A percentile compares a stretch with the other conserved stretches of the same genome.
These are phyloP conservation scores for Tulasnella sp. DNA, from an alignment of 768 basidiomycete genomes.

Conservation along the genomic window DNA sequence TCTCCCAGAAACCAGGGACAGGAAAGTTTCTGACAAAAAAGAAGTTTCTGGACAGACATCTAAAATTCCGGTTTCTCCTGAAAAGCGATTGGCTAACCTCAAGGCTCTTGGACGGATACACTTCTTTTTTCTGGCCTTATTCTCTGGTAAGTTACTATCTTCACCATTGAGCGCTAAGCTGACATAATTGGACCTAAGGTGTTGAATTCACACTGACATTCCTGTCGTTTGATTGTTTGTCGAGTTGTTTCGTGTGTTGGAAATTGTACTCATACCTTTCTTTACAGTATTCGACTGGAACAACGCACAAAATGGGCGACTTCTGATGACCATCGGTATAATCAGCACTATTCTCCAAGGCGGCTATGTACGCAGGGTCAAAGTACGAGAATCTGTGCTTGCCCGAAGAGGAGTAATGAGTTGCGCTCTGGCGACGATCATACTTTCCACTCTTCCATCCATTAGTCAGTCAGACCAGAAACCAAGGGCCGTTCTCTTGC, in stretches of 20 bases:
- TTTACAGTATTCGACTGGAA: constrained; percentile 71
- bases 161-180: background rate
- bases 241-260: background rate
- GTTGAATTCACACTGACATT: constrained; percentile 96
- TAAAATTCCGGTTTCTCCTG: background rate
- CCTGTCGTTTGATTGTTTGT: constrained; percentile 76
- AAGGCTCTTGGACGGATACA: constrained; percentile 53
- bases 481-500: constrained; percentile 33
- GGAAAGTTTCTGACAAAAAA: constrained; percentile 24
- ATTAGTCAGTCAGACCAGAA: constrained; percentile 32
- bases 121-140: constrained; percentile 74
- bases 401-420: constrained; percentile 65
- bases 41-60: background rate
- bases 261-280: background rate
- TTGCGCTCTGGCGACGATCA: constrained; percentile 54
- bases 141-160: constrained; percentile 42
- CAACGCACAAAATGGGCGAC: constrained; percentile 73
- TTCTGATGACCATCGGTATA: constrained; percentile 81
- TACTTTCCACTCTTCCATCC: constrained; percentile 60
- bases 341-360: constrained; percentile 84
- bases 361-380: constrained; percentile 79
- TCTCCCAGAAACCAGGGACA: constrained; percentile 69
- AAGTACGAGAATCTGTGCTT: constrained; percentile 68
- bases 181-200: constrained; percentile 30
- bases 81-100: constrained; percentile 41